These are phyloP conservation scores for Pyrenophora teres DNA, from an alignment of 2,329 filamentous ascomycete genomes.

Conservation along the genomic window DNA sequence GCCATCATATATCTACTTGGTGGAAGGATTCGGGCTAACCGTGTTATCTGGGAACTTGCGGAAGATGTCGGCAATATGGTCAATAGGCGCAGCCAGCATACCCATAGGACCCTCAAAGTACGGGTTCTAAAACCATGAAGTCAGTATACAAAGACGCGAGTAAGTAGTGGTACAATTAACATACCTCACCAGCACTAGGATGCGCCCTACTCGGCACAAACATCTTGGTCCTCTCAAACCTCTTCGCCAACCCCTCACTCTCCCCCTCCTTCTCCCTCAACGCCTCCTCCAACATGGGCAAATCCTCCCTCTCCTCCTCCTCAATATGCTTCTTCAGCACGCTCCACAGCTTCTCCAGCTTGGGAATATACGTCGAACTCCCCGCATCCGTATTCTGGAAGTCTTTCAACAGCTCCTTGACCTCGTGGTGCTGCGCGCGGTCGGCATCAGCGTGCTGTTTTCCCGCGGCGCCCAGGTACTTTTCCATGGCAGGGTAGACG, in stretches of 20 bases:
- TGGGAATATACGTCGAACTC: constrained; percentile 28
- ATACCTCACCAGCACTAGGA: constrained; percentile 46
- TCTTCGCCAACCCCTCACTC: constrained; percentile 35
- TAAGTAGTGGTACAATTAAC: too few relatives aligned
- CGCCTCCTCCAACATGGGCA: constrained; percentile 36
- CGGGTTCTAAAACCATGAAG: constrained; percentile 41
- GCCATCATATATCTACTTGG: constrained; percentile 14
- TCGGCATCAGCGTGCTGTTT: constrained; percentile 41
- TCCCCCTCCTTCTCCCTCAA: constrained; percentile 16
- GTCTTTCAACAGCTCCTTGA: constrained; percentile 38
- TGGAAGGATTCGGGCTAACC: constrained; percentile 28
- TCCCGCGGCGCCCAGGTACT: constrained; percentile 39
- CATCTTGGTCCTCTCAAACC: constrained; percentile 38
- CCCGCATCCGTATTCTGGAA: constrained; percentile 36
- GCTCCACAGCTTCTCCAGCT: constrained; percentile 31
- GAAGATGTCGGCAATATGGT: constrained; percentile 61
- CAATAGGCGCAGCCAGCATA: constrained; percentile 61
- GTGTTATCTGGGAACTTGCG: constrained; percentile 57
- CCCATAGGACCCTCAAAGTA: constrained; percentile 62
- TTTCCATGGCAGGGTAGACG: constrained; percentile 46
- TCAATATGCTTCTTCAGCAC: constrained; percentile 36
- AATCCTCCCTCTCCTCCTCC: constrained; percentile 39
- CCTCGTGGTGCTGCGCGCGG: constrained; percentile 40
- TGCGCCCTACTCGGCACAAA: constrained; percentile 41
- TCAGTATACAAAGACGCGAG: too few relatives aligned